These are phyloP conservation scores for Azolla pinnata DNA, from an alignment of 75 land plant genomes.

Conservation along the genomic window DNA sequence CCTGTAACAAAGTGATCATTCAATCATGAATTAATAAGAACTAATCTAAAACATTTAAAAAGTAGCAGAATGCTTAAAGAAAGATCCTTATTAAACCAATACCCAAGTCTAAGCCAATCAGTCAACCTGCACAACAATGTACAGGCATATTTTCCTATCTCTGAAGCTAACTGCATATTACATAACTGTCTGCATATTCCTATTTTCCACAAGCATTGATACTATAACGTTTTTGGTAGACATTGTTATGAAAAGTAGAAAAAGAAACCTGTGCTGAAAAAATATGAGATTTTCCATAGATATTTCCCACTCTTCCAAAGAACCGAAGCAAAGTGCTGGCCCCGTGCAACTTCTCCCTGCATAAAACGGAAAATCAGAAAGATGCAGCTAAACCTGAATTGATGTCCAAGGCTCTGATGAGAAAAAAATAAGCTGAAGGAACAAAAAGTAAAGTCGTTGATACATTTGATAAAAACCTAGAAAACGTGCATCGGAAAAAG, in stretches of 20 bases:
- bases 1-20: not conserved
- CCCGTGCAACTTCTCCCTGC: slow-evolving; percentile 37
- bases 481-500: not conserved
- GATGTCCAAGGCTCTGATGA: no score
- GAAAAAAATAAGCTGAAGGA: no score
- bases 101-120: no score
- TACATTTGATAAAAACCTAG: not conserved
- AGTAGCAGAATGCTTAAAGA: not conserved
- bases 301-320: slow-evolving; percentile 36
- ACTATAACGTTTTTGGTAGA: not conserved
- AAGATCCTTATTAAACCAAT: not conserved
- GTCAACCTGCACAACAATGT: no score
- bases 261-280: slow-evolving; percentile 41
- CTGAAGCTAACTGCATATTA: no score
- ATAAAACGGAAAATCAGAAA: no score
- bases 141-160: no score
- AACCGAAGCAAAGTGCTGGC: slow-evolving; percentile 33
- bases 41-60: not conserved
- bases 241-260: not conserved
- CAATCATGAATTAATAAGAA: not conserved
- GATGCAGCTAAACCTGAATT: not conserved
- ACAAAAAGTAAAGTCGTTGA: no score
- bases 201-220: not conserved
- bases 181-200: no score
- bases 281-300: slow-evolving; percentile 36